These are phyloP conservation scores for Nannizzia gypsea DNA, from an alignment of 2,329 filamentous ascomycete species.

Conservation along the genomic window DNA sequence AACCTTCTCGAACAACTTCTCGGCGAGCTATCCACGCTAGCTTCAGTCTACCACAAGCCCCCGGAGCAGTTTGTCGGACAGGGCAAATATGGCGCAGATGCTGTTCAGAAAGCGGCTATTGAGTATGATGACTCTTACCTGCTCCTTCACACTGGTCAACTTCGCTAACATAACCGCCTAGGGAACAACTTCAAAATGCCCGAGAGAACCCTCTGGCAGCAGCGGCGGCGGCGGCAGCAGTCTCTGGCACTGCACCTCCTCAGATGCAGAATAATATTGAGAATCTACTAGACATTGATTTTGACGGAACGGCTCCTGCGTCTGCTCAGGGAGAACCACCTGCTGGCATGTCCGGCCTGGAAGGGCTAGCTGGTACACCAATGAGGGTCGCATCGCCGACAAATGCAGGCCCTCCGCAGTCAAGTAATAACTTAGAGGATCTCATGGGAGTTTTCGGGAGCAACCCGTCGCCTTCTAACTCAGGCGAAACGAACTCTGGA, in stretches of 20 bases:
- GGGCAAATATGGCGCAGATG: slow-evolving; percentile 84
- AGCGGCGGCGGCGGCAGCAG: slow-evolving; percentile 57
- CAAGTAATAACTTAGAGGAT: slow-evolving; percentile 61
- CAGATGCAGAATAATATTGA: slow-evolving; percentile 67
- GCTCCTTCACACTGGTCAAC: background rate
- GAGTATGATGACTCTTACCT: slow-evolving; percentile 41
- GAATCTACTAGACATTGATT: slow-evolving; percentile 91
- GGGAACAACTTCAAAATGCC: slow-evolving; percentile 80
- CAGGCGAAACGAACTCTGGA: slow-evolving; percentile 22
- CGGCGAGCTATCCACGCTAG: slow-evolving; percentile 79
- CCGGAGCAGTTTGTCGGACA: slow-evolving; percentile 97
- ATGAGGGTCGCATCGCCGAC: slow-evolving; percentile 38
- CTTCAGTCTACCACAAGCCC: slow-evolving; percentile 96
- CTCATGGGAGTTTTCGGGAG: slow-evolving; percentile 57
- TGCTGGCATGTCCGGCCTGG: slow-evolving; percentile 53
- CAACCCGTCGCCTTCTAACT: slow-evolving; percentile 16
- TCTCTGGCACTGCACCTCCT: slow-evolving; percentile 41
- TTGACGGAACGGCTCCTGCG: slow-evolving; percentile 86
- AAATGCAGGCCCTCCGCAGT: slow-evolving; percentile 22
- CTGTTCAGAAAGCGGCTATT: slow-evolving; percentile 87
- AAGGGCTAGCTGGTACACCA: slow-evolving; percentile 46
- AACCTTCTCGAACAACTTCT: slow-evolving; percentile 82
- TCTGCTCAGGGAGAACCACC: slow-evolving; percentile 57
- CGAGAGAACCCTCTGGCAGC: slow-evolving; percentile 91
- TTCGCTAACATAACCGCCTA: slow-evolving; percentile 20